Evolutionary conservation across 1,284 basidiomycete genomes (phyloP).

Genomic region (Tetrapyrgos nigripes): DNA sequence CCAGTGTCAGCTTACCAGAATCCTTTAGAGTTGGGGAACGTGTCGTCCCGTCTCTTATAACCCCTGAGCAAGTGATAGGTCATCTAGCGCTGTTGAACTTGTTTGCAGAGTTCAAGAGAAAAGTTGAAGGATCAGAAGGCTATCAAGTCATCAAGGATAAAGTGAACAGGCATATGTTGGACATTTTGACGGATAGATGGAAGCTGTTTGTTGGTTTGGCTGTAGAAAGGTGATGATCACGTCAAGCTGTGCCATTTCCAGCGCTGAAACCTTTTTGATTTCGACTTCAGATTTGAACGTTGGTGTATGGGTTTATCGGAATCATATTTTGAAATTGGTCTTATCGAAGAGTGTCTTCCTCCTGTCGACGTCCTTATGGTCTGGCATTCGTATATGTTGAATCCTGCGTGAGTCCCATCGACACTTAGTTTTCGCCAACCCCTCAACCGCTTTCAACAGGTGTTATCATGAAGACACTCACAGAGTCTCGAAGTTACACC

Average conservation of each 20-base stretch:
- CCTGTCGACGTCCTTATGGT: conserved; percentile 53
- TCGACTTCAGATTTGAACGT: conserved; percentile 36
- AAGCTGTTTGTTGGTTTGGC: conserved; percentile 42
- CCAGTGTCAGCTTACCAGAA: not conserved
- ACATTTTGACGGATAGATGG: conserved; percentile 36
- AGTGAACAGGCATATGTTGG: conserved; percentile 22
- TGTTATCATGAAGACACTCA: conserved; percentile 49
- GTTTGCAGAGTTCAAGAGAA: conserved; percentile 32
- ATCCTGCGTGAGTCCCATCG: conserved; percentile 40
- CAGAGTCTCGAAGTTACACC: conserved; percentile 33
- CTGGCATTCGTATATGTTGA: conserved; percentile 58
- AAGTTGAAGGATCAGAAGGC: conserved; percentile 23
- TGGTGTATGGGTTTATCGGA: conserved; percentile 32
- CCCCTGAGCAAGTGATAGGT: conserved; percentile 30
- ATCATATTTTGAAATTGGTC: not conserved
- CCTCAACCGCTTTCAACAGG: conserved; percentile 25
- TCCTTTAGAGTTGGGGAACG: not conserved
- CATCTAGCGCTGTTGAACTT: conserved; percentile 35
- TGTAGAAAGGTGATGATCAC: conserved; percentile 36
- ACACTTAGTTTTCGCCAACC: not conserved
- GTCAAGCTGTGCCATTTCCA: not conserved
- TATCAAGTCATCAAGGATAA: not conserved
- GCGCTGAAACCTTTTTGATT: not conserved
- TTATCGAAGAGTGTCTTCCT: conserved; percentile 37
- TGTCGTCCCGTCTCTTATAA: conserved; percentile 25